Base-by-base conservation (phyloP, 805 yeast species). In the Scheffersomyces coipomensis region DNA sequence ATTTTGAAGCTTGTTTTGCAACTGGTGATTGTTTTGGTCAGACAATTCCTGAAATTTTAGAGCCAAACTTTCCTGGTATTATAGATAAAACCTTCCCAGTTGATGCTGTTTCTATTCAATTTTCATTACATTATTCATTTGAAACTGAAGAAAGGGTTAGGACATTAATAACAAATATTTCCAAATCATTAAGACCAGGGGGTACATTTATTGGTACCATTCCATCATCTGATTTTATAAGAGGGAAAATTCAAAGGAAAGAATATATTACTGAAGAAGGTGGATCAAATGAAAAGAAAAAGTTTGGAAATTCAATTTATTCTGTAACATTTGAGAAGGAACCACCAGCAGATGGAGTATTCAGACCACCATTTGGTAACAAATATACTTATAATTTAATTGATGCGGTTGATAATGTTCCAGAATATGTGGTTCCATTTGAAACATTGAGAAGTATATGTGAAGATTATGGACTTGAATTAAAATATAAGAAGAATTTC, bases 321-420 rank as follows among this genome's bases (percentile, higher is more conserved):
- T 76, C 80, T 12, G 95, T 91, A 8, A 77, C 82, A 12, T 91
- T 91, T 52, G 88, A 83, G n/a, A 67, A 83, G 15, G 79, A 75
- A 22, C 88, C 89, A 0, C 91, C 95, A n/a, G 67, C 66, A 35
- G 84, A 79, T 49, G 89, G 91, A 2, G 79, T 76, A 34, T 88
- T 87, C 54, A 66, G 79, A 8, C 76, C 82, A 1, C 86, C 93
- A 0, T 88, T 70, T 56, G 99, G 99, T 0, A 85, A 90, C 60
- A 73, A 78, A 52, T 93, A 93, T 60, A 79, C 78, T 38, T 93
- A 86, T 58, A 87, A 71, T 64, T 66, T 93, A 42, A 81, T 81
- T 47, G 99, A 93, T 65, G 99, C 99, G 0, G 91, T 93, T 35
- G 97, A 88, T 45, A 83, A 93, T 52, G 97, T 93, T 18, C 98